Evolutionary conservation across 306 rosid genomes (phyloP).

Genomic region (Astragalus glycyphyllos): DNA sequence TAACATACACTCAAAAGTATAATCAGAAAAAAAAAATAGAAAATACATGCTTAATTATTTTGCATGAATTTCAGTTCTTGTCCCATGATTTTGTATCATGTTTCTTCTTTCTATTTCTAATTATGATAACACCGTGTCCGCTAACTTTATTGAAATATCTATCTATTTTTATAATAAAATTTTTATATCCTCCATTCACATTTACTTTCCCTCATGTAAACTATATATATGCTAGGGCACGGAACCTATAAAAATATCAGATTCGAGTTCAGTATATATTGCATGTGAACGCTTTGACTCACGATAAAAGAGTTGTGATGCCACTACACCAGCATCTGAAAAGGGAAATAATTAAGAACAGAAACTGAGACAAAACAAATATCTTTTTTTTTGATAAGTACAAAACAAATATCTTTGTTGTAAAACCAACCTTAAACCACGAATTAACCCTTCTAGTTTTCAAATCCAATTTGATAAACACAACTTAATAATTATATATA

Average conservation of each 20-base stretch:
- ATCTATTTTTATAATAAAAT: too few species aligned
- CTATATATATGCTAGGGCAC: background rate
- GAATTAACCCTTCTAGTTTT: background rate
- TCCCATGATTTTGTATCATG: too few species aligned
- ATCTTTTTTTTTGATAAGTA: too few species aligned
- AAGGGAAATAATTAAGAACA: background rate
- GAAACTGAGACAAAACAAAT: background rate
- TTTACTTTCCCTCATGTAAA: too few species aligned
- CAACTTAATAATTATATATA: background rate
- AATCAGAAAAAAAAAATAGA: too few species aligned
- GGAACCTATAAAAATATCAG: slow-evolving; percentile 30
- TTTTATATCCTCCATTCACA: too few species aligned
- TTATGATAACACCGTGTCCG: too few species aligned
- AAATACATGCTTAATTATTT: too few species aligned
- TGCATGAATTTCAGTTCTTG: too few species aligned
- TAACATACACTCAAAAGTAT: too few species aligned
- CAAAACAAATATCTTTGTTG: background rate
- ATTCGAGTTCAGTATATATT: background rate
- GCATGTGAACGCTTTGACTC: slow-evolving; percentile 33
- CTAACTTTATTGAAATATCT: too few species aligned
- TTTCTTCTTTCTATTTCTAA: too few species aligned
- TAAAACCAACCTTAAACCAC: background rate
- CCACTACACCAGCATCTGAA: background rate
- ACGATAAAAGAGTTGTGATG: background rate
- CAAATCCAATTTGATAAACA: slow-evolving; percentile 4